These are phyloP conservation scores for Termitomyces eurrhizus DNA, from an alignment of 768 basidiomycete species.

Conservation along the genomic window DNA sequence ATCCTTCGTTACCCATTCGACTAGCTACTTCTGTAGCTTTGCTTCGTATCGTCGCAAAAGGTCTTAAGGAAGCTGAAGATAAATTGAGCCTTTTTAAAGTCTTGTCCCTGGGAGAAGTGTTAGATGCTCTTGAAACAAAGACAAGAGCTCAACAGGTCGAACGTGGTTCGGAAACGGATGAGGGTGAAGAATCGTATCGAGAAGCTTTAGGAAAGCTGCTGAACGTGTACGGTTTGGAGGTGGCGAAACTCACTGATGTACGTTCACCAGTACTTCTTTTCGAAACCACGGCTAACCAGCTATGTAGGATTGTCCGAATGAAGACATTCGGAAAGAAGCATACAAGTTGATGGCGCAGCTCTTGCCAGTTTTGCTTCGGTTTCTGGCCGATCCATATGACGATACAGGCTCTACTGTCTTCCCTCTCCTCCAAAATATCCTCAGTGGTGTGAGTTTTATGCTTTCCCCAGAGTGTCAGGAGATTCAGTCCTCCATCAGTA, in stretches of 20 bases:
- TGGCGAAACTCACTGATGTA: constrained; percentile 83
- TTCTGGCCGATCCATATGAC: constrained; percentile 87
- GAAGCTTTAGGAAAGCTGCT: constrained; percentile 84
- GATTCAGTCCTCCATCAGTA: constrained; percentile 46
- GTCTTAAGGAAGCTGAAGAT: constrained; percentile 86
- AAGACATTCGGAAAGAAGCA: constrained; percentile 62
- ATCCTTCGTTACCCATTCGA: constrained; percentile 74
- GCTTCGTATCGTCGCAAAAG: constrained; percentile 83
- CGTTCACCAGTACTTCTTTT: constrained; percentile 22
- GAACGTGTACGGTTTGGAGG: constrained; percentile 77
- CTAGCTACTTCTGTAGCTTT: constrained; percentile 80
- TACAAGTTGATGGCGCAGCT: constrained; percentile 57
- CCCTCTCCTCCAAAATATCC: constrained; percentile 70
- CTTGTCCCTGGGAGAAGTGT: constrained; percentile 77
- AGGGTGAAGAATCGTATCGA: constrained; percentile 85
- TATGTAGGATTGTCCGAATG: constrained; percentile 54
- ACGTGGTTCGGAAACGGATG: constrained; percentile 70
- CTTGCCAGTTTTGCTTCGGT: constrained; percentile 79
- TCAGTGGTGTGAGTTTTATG: constrained; percentile 62
- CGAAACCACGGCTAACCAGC: neutral
- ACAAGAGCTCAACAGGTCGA: constrained; percentile 63
- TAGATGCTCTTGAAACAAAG: constrained; percentile 77
- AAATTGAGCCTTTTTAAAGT: constrained; percentile 90
- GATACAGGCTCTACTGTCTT: constrained; percentile 87
- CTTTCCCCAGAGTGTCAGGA: neutral